Conservation (phyloP, 345 rosid genomes). For the Lepidium africanum region DNA sequence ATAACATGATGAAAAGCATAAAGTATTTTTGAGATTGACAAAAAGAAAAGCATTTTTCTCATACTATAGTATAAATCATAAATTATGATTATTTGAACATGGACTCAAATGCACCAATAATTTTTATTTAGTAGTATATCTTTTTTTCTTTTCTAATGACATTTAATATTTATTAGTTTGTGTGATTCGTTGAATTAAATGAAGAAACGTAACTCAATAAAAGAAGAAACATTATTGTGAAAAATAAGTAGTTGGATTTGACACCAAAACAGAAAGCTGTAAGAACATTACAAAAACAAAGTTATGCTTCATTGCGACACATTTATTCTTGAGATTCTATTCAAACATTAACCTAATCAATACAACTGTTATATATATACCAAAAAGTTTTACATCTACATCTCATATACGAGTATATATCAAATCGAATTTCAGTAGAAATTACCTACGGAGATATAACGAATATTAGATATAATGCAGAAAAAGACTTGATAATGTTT, state of each 20-base stretch:
- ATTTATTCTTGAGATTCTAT: slow-evolving; percentile 23
- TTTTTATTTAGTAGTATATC: neutral
- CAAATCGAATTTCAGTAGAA: too few relatives aligned
- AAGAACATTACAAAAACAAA: slow-evolving; percentile 23
- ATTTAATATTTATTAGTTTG: neutral
- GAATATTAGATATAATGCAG: slow-evolving; percentile 2
- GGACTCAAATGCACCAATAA: slow-evolving; percentile 6
- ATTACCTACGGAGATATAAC: neutral
- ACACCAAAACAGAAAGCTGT: slow-evolving; percentile 27
- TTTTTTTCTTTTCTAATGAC: neutral
- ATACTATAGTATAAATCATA: neutral
- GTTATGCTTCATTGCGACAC: slow-evolving; percentile 23
- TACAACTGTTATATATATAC: slow-evolving; percentile 19
- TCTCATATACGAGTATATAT: too few relatives aligned
- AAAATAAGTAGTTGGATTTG: slow-evolving; percentile 18
- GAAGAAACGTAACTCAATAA: slow-evolving; percentile 13
- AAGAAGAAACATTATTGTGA: slow-evolving; percentile 9
- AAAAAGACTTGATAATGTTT: neutral
- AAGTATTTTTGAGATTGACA: slow-evolving; percentile 7
- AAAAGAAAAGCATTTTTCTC: slow-evolving; percentile 10
- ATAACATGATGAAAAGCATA: neutral
- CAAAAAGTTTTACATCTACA: neutral
- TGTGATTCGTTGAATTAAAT: slow-evolving; percentile 7
- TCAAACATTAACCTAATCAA: slow-evolving; percentile 15
- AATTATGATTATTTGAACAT: neutral